A percentile compares a stretch with the other conserved stretches of the same genome.
Conservation (phyloP, 2,329 filamentous ascomycete genomes). For the Polychaeton citri region DNA sequence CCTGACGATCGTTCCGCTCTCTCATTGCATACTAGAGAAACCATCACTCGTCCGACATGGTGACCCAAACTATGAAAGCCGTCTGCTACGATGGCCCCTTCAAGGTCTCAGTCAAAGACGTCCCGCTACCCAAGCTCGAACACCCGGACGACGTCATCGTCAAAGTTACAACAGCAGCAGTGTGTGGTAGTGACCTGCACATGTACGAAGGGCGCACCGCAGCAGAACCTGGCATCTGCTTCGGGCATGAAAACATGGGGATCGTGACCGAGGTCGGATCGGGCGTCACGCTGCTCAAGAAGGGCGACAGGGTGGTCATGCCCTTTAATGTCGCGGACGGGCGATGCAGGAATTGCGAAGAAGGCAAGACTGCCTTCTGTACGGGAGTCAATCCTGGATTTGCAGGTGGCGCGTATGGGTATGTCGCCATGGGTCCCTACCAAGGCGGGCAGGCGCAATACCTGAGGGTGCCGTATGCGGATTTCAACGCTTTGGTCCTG, state of each 20-base stretch:
- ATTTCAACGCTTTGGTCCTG: slow-evolving; percentile 52
- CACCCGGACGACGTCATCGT: slow-evolving; percentile 53
- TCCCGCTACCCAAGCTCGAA: slow-evolving; percentile 44
- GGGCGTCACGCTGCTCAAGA: slow-evolving; percentile 48
- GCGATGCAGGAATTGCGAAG: slow-evolving; percentile 50
- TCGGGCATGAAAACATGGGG: slow-evolving; percentile 51
- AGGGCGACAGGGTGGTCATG: slow-evolving; percentile 51
- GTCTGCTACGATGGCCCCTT: slow-evolving; percentile 50
- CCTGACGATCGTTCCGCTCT: no score
- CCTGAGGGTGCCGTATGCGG: slow-evolving; percentile 50
- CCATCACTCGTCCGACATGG: not conserved
- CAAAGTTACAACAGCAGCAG: slow-evolving; percentile 49
- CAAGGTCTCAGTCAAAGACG: slow-evolving; percentile 49
- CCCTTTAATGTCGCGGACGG: slow-evolving; percentile 54
- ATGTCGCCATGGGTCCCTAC: slow-evolving; percentile 30
- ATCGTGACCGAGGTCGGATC: slow-evolving; percentile 41
- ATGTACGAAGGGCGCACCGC: slow-evolving; percentile 56
- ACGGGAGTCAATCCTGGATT: slow-evolving; percentile 47
- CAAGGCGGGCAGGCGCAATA: slow-evolving; percentile 47
- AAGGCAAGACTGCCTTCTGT: slow-evolving; percentile 51
- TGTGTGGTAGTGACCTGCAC: slow-evolving; percentile 23
- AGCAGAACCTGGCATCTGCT: slow-evolving; percentile 40
- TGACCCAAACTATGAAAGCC: slow-evolving; percentile 39
- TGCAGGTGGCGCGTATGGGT: slow-evolving; percentile 46
- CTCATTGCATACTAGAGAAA: no score